Evolutionary conservation across 345 rosid genomes (phyloP).

Genomic region (Hibiscus syriacus): DNA sequence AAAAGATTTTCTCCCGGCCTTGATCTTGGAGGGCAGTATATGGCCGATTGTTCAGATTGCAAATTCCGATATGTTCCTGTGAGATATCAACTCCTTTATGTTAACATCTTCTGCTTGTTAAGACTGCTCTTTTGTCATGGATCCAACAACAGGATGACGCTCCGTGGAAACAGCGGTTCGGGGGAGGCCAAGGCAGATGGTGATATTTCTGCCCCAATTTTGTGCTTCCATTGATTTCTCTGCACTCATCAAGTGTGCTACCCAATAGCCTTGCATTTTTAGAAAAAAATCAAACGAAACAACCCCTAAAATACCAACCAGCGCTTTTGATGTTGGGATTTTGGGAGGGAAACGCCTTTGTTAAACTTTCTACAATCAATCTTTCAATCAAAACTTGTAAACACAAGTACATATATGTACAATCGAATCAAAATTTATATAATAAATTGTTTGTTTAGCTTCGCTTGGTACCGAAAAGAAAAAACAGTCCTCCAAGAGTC

Average conservation of each 20-base stretch:
- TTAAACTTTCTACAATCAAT: not conserved
- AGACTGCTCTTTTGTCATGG: conserved; percentile 85
- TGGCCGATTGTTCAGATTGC: conserved; percentile 86
- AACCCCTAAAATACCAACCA: not conserved
- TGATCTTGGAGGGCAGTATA: conserved; percentile 71
- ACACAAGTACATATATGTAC: not conserved
- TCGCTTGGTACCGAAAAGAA: no score
- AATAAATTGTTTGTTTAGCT: no score
- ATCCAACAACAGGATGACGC: conserved; percentile 89
- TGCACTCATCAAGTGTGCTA: not conserved
- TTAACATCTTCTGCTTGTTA: conserved; percentile 75
- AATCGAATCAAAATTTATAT: not conserved
- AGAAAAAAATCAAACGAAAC: conserved; percentile 8
- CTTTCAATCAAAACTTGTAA: not conserved
- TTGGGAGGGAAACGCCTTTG: not conserved
- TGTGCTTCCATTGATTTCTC: not conserved
- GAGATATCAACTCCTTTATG: conserved; percentile 85
- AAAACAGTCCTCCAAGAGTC: no score
- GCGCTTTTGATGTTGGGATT: conserved; percentile 4
- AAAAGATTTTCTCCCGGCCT: conserved; percentile 83
- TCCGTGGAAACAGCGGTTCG: conserved; percentile 84
- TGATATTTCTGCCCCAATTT: conserved; percentile 13
- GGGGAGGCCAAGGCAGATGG: conserved; percentile 41
- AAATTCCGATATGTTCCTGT: conserved; percentile 77
- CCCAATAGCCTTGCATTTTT: not conserved